Evolutionary conservation across 2,329 filamentous ascomycete genomes (phyloP).

Genomic region (Trematosphaeria pertusa): DNA sequence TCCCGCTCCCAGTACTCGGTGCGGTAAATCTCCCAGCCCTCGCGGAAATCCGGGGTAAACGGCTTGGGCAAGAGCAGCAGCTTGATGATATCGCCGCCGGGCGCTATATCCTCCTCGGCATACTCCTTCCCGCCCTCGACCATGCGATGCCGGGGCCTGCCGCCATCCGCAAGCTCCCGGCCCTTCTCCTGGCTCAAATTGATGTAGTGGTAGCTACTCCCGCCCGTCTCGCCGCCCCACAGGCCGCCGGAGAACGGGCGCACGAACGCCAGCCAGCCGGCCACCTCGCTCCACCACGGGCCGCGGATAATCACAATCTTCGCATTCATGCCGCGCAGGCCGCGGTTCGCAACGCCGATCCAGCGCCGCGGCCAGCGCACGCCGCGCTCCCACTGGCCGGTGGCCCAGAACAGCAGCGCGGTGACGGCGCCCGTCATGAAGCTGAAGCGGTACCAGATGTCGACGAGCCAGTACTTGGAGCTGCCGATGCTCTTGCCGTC

Average conservation of each 20-base stretch:
- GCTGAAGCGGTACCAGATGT: conserved; percentile 87
- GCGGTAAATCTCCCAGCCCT: conserved; percentile 96
- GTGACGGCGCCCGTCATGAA: conserved; percentile 92
- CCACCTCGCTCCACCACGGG: conserved; percentile 79
- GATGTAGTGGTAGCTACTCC: conserved; percentile 77
- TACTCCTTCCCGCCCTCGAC: conserved; percentile 67
- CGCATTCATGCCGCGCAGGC: conserved; percentile 90
- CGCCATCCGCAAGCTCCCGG: conserved; percentile 30
- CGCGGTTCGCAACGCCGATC: conserved; percentile 88
- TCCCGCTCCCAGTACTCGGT: conserved; percentile 97
- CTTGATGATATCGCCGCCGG: conserved; percentile 91
- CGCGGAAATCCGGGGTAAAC: conserved; percentile 91
- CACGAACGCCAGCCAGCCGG: conserved; percentile 76
- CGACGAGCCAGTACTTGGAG: conserved; percentile 94
- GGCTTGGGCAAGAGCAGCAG: conserved; percentile 90
- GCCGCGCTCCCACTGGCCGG: conserved; percentile 94
- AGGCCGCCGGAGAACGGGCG: conserved; percentile 68
- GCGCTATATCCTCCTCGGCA: conserved; percentile 87
- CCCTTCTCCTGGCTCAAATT: conserved; percentile 61
- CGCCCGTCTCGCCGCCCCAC: conserved; percentile 57
- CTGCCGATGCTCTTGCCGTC: conserved; percentile 91
- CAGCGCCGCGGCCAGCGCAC: conserved; percentile 93
- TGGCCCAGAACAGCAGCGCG: conserved; percentile 86
- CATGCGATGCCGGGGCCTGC: conserved; percentile 36
- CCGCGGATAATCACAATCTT: conserved; percentile 91